Percentiles rank a stretch among this genome's conserved stretches.
Evolutionary conservation across 1,284 basidiomycete species (phyloP).

Genomic region (Ustilago trichophora): DNA sequence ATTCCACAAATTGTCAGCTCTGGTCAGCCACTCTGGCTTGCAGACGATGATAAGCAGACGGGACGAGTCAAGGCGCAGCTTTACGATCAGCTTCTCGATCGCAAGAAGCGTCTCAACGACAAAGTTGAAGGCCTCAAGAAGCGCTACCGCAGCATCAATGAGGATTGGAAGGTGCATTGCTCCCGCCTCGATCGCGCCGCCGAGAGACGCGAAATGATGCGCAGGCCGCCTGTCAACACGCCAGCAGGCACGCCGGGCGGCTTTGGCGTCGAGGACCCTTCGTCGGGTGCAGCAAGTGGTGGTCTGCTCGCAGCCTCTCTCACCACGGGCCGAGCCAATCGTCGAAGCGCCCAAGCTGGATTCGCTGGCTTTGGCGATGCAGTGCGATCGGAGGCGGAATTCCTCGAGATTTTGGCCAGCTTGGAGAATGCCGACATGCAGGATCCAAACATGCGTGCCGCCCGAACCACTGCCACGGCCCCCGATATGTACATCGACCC

Average conservation of each 20-base stretch:
- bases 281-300: slow-evolving; percentile 11
- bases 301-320: slow-evolving; percentile 24
- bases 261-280: slow-evolving; percentile 31
- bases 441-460: slow-evolving; percentile 86
- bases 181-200: slow-evolving; percentile 52
- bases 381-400: slow-evolving; percentile 92
- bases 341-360: slow-evolving; percentile 45
- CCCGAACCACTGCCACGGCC: slow-evolving; percentile 85
- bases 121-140: slow-evolving; percentile 52
- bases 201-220: slow-evolving; percentile 50
- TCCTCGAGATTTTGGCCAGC: slow-evolving; percentile 94
- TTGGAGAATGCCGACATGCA: slow-evolving; percentile 90
- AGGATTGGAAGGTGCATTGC: slow-evolving; percentile 61
- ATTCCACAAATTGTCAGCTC: slow-evolving; percentile 37
- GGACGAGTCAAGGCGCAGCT: slow-evolving; percentile 29
- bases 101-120: slow-evolving; percentile 50
- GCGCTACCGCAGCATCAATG: slow-evolving; percentile 55
- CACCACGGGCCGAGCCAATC: slow-evolving; percentile 45
- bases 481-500: slow-evolving; percentile 87
- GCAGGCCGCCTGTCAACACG: slow-evolving; percentile 33
- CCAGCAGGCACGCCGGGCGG: slow-evolving; percentile 39
- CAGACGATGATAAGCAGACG: slow-evolving; percentile 35
- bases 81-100: slow-evolving; percentile 29
- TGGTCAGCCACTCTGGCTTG: slow-evolving; percentile 38
- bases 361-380: slow-evolving; percentile 77